Base-by-base conservation (phyloP, 129 eudicot species). In the Artemisia argyi region DNA sequence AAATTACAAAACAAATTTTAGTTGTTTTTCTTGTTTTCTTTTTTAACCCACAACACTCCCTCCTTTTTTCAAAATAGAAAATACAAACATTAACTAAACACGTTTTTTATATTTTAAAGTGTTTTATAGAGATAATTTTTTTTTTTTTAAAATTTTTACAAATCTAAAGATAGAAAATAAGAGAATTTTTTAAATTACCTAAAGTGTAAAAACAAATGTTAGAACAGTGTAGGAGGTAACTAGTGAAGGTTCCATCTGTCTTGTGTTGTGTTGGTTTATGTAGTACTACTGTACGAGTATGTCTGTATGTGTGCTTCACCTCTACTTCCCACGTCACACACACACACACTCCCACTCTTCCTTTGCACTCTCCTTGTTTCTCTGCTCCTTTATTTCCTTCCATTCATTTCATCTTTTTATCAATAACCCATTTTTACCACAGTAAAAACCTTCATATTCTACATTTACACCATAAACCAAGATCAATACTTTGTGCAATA, bases 281-380 rank as follows among this genome's bases (percentile, higher is more conserved):
- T 73, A 72, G 3, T 72, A 20, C 22, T 0, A 20, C 1, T 20
- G 22, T 20, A 20, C 22, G 22, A 20, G 22, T 20, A 20, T 20
- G 22, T 20, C 22, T 20, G 22, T 20, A 26, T 73, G 70, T 73
- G 79, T 65, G 16, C 67, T 72, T 72, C 58, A 15, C 76, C 66
- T 57, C 26, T 47, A 9, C 26, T 26, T 57, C 72, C 72, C 72
- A 53, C 72, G 72, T 74, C 65, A 39, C 9, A 39, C 44, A 1
- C 44, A 35, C 44, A 35, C 46, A 35, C 44, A 35, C 42, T 32
- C 7, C 4, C 44, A 53, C 5, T 20, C 39, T 44, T 32, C 30
- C 3, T 50, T 6, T 13, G 19, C 71, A 74, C 63, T 35, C 24
- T 52, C 9, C 7, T 20, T 4, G 46, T 39, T 39, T 39, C 10